Conservation (phyloP, 768 basidiomycete species). For the Psilocybe cyanescens region DNA sequence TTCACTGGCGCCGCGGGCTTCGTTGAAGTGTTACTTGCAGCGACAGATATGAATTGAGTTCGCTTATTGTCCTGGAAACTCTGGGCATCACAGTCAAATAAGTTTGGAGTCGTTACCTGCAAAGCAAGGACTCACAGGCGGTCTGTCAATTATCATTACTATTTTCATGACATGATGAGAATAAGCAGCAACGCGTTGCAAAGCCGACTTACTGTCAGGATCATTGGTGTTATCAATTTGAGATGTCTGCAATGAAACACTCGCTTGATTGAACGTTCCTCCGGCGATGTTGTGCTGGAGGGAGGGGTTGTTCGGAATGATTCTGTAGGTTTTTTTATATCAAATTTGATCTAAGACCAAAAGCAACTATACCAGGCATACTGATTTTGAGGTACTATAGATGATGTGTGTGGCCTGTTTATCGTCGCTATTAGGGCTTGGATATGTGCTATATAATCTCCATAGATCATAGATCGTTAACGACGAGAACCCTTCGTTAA, state of each 20-base stretch:
- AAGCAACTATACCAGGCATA: not conserved
- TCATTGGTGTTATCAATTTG: not conserved
- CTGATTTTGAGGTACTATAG: constrained; percentile 1
- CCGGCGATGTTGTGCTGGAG: not conserved
- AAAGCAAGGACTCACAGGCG: not conserved
- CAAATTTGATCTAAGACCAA: not conserved
- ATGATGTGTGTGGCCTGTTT: not conserved
- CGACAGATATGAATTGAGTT: not conserved
- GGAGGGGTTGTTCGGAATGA: not conserved
- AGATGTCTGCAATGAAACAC: not conserved
- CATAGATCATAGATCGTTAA: not conserved
- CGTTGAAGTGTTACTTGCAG: not conserved
- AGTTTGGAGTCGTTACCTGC: not conserved
- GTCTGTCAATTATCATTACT: not conserved
- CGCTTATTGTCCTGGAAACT: not conserved
- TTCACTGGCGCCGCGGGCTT: not conserved
- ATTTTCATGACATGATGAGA: too few relatives aligned
- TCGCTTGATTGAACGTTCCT: not conserved
- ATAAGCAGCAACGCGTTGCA: not conserved
- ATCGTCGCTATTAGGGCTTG: not conserved
- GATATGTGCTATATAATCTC: not conserved
- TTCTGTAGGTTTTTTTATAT: not conserved
- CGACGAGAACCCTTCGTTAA: not conserved
- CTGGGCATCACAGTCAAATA: not conserved
- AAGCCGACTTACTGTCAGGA: not conserved